A percentile compares a stretch with the other conserved stretches of the same genome.
Conservation (phyloP, 305 asterid species). For the Euphrasia arctica region DNA sequence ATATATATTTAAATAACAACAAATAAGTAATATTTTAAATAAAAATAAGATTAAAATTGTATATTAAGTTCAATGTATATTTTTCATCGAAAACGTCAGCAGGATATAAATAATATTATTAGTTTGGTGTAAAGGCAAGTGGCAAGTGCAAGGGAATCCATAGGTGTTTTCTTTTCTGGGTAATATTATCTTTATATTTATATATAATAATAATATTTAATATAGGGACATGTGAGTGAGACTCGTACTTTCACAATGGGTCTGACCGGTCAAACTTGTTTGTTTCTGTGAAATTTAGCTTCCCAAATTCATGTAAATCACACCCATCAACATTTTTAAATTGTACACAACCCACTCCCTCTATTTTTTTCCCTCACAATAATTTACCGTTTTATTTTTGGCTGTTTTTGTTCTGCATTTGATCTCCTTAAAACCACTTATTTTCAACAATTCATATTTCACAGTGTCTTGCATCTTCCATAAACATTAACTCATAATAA, state of each 20-base stretch:
- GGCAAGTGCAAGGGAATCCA: conserved; percentile 30
- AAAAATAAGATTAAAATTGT: too few species aligned
- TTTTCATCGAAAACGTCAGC: not conserved
- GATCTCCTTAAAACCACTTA: too few species aligned
- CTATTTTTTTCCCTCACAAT: too few species aligned
- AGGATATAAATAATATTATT: not conserved
- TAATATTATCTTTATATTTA: conserved; percentile 17
- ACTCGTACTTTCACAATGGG: conserved; percentile 35
- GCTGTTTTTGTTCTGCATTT: too few species aligned
- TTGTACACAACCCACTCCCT: not conserved
- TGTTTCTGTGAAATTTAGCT: conserved; percentile 33
- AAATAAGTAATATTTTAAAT: too few species aligned
- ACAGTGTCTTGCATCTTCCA: too few species aligned
- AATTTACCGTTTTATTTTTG: too few species aligned
- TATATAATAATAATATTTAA: too few species aligned
- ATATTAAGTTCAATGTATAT: not conserved
- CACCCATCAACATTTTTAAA: not conserved
- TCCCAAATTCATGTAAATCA: conserved; percentile 24
- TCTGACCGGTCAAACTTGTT: conserved; percentile 57
- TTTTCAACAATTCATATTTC: too few species aligned
- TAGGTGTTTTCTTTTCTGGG: conserved; percentile 34
- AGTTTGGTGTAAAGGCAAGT: not conserved
- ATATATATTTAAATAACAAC: too few species aligned
- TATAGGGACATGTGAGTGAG: conserved; percentile 30
- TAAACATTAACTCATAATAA: too few species aligned